Evolutionary conservation across 177 flowering plant species (phyloP).

Genomic region (Tripterygium wilfordii): DNA sequence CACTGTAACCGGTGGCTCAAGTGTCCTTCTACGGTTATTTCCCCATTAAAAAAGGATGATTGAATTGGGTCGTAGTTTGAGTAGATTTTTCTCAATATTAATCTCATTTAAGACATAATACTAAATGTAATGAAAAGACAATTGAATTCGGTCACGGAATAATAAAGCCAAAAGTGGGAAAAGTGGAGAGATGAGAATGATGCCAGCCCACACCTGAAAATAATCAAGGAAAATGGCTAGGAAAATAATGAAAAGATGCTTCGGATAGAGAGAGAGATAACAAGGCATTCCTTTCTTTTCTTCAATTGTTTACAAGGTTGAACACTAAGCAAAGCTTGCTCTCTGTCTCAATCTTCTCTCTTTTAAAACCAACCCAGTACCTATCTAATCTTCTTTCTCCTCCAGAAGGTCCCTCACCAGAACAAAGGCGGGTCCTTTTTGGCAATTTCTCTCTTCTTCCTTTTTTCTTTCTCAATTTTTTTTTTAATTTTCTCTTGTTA

Average conservation of each 20-base stretch:
- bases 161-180: no score
- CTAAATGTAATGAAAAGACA: no score
- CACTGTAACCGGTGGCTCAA: no score
- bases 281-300: slow-evolving; percentile 43
- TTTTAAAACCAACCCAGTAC: slow-evolving; percentile 8
- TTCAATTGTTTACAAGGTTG: slow-evolving; percentile 24
- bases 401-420: slow-evolving; percentile 9
- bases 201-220: no score
- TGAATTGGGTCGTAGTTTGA: no score
- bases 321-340: slow-evolving; percentile 27
- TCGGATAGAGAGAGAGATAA: no score
- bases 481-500: neutral
- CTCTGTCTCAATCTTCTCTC: neutral
- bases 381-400: slow-evolving; percentile 5
- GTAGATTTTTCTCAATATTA: no score
- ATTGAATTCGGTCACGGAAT: no score
- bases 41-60: no score
- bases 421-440: slow-evolving; percentile 2
- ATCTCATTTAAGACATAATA: no score
- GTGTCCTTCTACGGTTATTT: no score
- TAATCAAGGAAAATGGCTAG: slow-evolving; percentile 3
- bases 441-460: neutral
- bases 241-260: slow-evolving; percentile 8
- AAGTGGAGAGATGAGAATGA: no score
- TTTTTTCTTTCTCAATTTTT: neutral